Conservation (phyloP, 2,329 filamentous ascomycete species). For the Stagonosporopsis vannaccii region DNA sequence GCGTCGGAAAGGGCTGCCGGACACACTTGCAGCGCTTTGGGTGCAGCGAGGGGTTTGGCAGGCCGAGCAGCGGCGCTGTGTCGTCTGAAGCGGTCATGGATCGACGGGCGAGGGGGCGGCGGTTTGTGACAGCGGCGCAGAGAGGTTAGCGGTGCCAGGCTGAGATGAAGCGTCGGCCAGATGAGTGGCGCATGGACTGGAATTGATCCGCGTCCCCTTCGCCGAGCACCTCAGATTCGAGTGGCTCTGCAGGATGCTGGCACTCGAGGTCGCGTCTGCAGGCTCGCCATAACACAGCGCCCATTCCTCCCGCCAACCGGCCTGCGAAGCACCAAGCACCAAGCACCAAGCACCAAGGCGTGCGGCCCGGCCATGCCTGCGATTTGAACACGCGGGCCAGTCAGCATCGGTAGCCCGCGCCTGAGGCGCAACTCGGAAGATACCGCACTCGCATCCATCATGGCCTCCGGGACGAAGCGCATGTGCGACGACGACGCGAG, state of each 20-base stretch:
- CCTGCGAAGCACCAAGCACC: background rate
- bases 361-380: slow-evolving; percentile 1
- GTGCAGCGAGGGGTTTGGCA: background rate
- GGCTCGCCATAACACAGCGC: background rate
- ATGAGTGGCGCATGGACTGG: slow-evolving; percentile 14
- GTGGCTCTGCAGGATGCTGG: background rate
- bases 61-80: background rate
- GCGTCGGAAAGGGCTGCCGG: slow-evolving; percentile 5
- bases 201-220: slow-evolving; percentile 16
- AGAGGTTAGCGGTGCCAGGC: slow-evolving; percentile 2
- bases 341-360: background rate
- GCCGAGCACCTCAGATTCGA: slow-evolving; percentile 5
- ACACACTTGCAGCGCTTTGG: slow-evolving; percentile 6
- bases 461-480: slow-evolving; percentile 30
- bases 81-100: background rate
- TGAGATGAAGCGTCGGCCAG: slow-evolving; percentile 9
- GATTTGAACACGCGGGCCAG: slow-evolving; percentile 14
- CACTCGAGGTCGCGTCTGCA: background rate
- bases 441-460: slow-evolving; percentile 23
- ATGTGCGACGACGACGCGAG: slow-evolving; percentile 23
- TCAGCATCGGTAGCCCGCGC: slow-evolving; percentile 25
- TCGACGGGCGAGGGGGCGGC: background rate
- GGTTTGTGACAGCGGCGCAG: background rate
- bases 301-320: background rate
- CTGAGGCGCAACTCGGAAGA: slow-evolving; percentile 20